Conservation (phyloP, 805 yeast genomes). For the Ogataea haglerorum region DNA sequence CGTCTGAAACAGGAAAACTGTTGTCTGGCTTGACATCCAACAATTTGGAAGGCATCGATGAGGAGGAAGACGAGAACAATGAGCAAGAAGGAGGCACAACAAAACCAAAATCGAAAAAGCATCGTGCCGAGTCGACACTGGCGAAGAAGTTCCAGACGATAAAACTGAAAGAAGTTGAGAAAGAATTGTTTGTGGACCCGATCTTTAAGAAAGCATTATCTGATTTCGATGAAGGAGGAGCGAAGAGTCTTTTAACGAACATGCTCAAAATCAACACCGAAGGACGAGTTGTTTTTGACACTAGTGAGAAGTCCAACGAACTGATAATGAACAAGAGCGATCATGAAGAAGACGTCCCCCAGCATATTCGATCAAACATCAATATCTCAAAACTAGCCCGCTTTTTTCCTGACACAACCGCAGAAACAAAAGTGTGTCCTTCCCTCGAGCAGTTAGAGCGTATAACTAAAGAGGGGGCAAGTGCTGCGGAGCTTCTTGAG, state of each 20-base stretch:
- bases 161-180: conserved; percentile 44
- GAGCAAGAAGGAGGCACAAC: conserved; percentile 18
- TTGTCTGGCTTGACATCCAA: conserved; percentile 44
- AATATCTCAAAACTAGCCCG: conserved; percentile 12
- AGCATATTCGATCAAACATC: neutral
- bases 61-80: conserved; percentile 24
- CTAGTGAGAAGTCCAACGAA: conserved; percentile 31
- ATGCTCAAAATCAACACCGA: conserved; percentile 43
- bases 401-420: conserved; percentile 25
- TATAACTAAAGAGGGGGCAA: conserved; percentile 26
- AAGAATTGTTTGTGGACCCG: conserved; percentile 51
- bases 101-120: conserved; percentile 19
- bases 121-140: conserved; percentile 31
- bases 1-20: conserved; percentile 82
- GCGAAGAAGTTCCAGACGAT: conserved; percentile 39
- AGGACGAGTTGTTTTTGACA: conserved; percentile 50
- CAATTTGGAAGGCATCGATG: conserved; percentile 23
- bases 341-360: conserved; percentile 1
- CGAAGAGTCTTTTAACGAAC: conserved; percentile 49
- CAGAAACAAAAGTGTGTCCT: conserved; percentile 55
- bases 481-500: conserved; percentile 26
- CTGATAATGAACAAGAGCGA: conserved; percentile 11
- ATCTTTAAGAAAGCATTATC: conserved; percentile 54
- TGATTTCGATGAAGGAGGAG: conserved; percentile 63
- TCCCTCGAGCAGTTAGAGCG: conserved; percentile 58